phyloP scores from a whole-genome alignment of 1,284 basidiomycete genomes.

The Chalciporus sp. region DNA sequence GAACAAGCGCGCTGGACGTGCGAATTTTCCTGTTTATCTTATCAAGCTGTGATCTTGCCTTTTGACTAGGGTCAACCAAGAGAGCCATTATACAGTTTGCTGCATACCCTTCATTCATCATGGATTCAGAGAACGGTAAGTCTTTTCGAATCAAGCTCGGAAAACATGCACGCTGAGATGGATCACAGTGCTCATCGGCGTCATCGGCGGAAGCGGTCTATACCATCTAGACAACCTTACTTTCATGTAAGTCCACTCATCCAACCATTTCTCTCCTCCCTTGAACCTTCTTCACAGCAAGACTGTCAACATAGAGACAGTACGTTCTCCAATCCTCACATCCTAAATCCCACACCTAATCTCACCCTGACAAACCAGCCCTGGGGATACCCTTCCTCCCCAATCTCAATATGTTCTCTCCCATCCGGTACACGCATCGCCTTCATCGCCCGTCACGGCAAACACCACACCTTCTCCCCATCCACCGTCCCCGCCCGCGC shows the following conservation, averaged over 20 bases:
- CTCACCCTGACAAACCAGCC: conserved; percentile 54
- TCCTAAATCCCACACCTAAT: background rate
- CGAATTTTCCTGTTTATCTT: too few species aligned
- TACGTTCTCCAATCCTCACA: conserved; percentile 35
- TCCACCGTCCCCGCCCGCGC: conserved; percentile 83
- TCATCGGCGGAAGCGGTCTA: conserved; percentile 84
- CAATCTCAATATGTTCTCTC: conserved; percentile 85
- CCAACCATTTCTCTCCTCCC: background rate
- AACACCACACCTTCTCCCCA: conserved; percentile 74
- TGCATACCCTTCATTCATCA: conserved; percentile 1
- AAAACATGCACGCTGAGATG: background rate
- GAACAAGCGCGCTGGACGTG: too few species aligned
- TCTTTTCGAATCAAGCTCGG: background rate
- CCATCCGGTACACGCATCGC: conserved; percentile 81
- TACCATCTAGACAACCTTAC: conserved; percentile 91
- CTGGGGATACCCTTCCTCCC: conserved; percentile 92
- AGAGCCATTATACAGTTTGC: too few species aligned
- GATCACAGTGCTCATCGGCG: conserved; percentile 70
- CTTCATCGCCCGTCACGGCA: conserved; percentile 91
- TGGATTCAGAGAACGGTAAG: conserved; percentile 28
- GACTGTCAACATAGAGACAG: conserved; percentile 71
- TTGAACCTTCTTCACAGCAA: conserved; percentile 46
- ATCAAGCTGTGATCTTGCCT: too few species aligned
- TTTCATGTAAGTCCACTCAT: conserved; percentile 61
- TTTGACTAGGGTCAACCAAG: too few species aligned